Base-by-base conservation (phyloP, 2,329 filamentous ascomycete species). In the Ascochyta lentis region DNA sequence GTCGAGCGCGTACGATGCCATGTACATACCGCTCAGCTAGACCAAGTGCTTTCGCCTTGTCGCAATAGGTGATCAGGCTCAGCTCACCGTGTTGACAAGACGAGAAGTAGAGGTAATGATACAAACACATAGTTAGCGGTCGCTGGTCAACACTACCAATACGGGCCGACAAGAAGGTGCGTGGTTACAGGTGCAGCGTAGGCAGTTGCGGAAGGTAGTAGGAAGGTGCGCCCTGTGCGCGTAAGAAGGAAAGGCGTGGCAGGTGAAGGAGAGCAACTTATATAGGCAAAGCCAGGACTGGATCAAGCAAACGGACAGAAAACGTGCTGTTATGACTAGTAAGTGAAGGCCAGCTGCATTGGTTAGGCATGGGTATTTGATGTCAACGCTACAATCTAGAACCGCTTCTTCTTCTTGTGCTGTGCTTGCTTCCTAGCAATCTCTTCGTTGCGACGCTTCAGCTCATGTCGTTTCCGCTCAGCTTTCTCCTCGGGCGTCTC, bases 371-470 rank as follows among this genome's bases (percentile, higher is more conserved):
- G 19, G 35, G 9, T 22, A 23, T 19, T 10, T 23, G 16, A 9
- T 38, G 16, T 10, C 16, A 6, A 15, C 15, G 26, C 26, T 13
- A 43, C 13, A 8, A 7, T 6, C 27, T 62, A 75, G 26, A 75
- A 75, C 2, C 71, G 60, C 48, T 68, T 73, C 60, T 74, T 75
- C 59, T 70, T 72, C 57, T 72, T 75, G 10, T 56, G 61, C 34
- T 71, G 68, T 4, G 67, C 67, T 40, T 72, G 72, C 77, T 86
- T 87, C 77, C 83, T 86, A 16, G 69, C 76, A 9, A 79, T 78
- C 48, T 77, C 80, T 60, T 82, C 83, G 26, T 79, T 78, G 64
- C 81, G 83, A 16, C 80, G 76, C 66, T 86, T 87, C 57, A 88
- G 67, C 65, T 85, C 82, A 45, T 82, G 78, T 12, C 85, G 76